Percentiles rank a stretch among this genome's conserved stretches.
Evolutionary conservation across 345 rosid species (phyloP).

Genomic region (Corymbia maculata): DNA sequence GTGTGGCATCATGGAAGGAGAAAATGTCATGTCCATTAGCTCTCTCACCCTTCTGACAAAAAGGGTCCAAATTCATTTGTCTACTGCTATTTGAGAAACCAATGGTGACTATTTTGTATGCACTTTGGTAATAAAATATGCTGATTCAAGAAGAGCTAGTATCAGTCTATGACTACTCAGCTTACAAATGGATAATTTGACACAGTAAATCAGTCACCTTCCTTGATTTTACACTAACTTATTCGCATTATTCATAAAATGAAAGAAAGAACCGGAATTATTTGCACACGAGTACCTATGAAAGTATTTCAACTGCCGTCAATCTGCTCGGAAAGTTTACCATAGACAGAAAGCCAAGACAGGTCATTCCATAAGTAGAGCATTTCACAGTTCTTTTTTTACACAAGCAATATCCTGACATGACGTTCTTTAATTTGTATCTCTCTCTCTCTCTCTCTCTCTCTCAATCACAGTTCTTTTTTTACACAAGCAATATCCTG

Average conservation of each 20-base stretch:
- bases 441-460: neutral
- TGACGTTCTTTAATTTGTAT: neutral
- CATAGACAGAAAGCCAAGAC: neutral
- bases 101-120: neutral
- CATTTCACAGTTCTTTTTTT: neutral
- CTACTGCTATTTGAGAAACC: neutral
- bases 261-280: neutral
- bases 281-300: neutral
- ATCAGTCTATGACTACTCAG: neutral
- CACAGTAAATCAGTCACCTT: neutral
- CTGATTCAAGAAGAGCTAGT: neutral
- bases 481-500: neutral
- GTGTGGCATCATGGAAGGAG: neutral
- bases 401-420: neutral
- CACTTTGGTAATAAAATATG: neutral
- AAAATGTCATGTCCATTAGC: neutral
- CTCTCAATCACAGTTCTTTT: neutral
- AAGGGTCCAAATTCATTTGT: neutral
- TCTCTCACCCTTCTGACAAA: neutral
- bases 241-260: neutral
- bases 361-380: neutral
- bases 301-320: neutral
- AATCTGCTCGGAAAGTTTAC: neutral
- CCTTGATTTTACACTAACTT: neutral
- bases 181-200: neutral